Evolutionary conservation across 2,329 filamentous ascomycete genomes (phyloP), one percentile per base, ranked within the genome.

Genomic region (Cordyceps pruinosa): DNA sequence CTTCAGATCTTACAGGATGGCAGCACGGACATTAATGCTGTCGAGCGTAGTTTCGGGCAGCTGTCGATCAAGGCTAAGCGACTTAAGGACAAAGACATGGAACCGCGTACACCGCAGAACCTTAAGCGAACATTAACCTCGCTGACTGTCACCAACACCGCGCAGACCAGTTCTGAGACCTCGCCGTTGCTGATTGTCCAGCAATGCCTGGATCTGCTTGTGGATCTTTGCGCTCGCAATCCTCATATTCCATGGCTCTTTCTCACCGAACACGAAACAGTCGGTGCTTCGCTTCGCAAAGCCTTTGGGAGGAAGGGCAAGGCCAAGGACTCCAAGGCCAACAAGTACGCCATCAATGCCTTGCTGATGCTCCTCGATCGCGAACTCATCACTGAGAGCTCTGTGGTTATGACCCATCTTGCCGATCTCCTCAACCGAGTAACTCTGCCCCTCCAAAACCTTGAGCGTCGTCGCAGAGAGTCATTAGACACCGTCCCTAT

Each of bases 371-470:
- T 99, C 5, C 80, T 99, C 23, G 94, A 97, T 68, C 88, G 94
- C n/a, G 89, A 91, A 62, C 78, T 97, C 60, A 92, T 99, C 62
- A 96, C 96, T 75, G 94, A 99, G 73, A 99, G 91, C 72, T 92
- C 93, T n/a, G 81, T 86, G 7, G 93, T 96, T 57, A 97, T 99
- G 92, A 93, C 96, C 65, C 87, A 91, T 61, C 80, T 99, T 26
- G 94, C 94, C 2, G 86, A 87, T 61, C 77, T 99, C 30, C 80
- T 99, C 26, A 93, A 90, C 69, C 87, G 88, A 62, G 90, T 97
- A 57, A 99, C 94, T 0, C 80, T 88, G 57, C 94, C 94, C 12
- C 79, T 99, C 26, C 89, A 89, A 61, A 84, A 87, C 32, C 77
- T 96, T 25, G 85, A 96, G 63, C 89, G 89, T 58, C 90, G 90